phyloP scores from a whole-genome alignment of 1,139 yeast species.

The Yamadazyma oceani region DNA sequence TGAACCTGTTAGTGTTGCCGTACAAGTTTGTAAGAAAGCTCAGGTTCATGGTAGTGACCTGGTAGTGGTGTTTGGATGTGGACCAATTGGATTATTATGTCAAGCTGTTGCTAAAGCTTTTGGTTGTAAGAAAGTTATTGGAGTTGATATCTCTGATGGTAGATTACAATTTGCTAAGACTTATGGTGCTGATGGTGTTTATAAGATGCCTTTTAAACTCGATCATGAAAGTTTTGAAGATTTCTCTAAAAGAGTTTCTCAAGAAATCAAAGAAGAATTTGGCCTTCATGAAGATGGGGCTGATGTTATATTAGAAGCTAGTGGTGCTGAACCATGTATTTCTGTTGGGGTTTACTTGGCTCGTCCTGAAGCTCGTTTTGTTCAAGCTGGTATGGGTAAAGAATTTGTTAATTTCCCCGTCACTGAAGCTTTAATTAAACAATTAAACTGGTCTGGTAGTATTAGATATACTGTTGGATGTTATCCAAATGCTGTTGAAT shows the following conservation, averaged over 20 bases:
- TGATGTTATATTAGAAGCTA: conserved; percentile 59
- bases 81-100: conserved; percentile 34
- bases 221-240: conserved; percentile 14
- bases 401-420: conserved; percentile 65
- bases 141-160: conserved; percentile 29
- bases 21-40: conserved; percentile 31
- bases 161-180: conserved; percentile 30
- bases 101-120: conserved; percentile 29
- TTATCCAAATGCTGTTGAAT: conserved; percentile 43
- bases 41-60: conserved; percentile 24
- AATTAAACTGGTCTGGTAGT: conserved; percentile 63
- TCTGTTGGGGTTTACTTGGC: conserved; percentile 56
- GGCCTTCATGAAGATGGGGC: conserved; percentile 43
- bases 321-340: conserved; percentile 70
- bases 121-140: conserved; percentile 30
- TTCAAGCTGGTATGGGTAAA: conserved; percentile 71
- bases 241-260: conserved; percentile 15
- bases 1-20: conserved; percentile 34
- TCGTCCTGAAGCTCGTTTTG: conserved; percentile 57
- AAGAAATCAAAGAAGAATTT: conserved; percentile 14
- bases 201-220: conserved; percentile 18
- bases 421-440: conserved; percentile 61
- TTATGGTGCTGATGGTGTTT: conserved; percentile 22
- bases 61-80: conserved; percentile 32
- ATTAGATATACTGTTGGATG: conserved; percentile 33